These are phyloP conservation scores for Elsinoe perseae DNA, from an alignment of 2,329 filamentous ascomycete genomes.

Conservation along the genomic window DNA sequence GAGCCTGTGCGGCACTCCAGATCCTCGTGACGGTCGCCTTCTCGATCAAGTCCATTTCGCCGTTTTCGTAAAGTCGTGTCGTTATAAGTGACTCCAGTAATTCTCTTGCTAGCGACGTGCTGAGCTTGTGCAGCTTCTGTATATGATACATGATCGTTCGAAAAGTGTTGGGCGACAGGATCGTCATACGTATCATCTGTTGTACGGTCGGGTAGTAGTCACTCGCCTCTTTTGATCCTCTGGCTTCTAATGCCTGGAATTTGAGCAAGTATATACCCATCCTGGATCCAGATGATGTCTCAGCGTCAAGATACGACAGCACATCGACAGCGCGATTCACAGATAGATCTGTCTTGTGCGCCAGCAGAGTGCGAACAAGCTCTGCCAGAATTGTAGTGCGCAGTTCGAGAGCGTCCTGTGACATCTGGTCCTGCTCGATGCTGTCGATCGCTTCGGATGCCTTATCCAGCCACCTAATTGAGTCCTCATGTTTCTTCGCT, in stretches of 20 bases:
- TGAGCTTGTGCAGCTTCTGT: slow-evolving; percentile 50
- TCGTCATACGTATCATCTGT: slow-evolving; percentile 53
- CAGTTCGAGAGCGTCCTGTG: slow-evolving; percentile 55
- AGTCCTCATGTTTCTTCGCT: slow-evolving; percentile 47
- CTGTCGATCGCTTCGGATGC: slow-evolving; percentile 52
- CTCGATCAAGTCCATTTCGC: slow-evolving; percentile 56
- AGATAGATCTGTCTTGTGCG: slow-evolving; percentile 28
- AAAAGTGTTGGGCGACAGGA: slow-evolving; percentile 57
- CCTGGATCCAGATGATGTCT: slow-evolving; percentile 56
- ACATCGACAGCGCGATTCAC: slow-evolving; percentile 49
- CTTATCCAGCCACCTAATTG: slow-evolving; percentile 66
- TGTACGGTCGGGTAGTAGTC: slow-evolving; percentile 47
- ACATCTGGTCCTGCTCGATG: slow-evolving; percentile 50
- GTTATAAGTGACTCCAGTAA: slow-evolving; percentile 58
- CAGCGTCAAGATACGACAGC: slow-evolving; percentile 47
- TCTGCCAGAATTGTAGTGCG: slow-evolving; percentile 58
- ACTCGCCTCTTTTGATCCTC: slow-evolving; percentile 30
- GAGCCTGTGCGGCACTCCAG: slow-evolving; percentile 54
- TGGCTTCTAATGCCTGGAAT: slow-evolving; percentile 56
- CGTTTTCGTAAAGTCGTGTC: slow-evolving; percentile 46
- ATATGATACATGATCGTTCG: slow-evolving; percentile 60
- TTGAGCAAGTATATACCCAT: slow-evolving; percentile 59
- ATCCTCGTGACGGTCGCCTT: slow-evolving; percentile 60
- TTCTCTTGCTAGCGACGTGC: slow-evolving; percentile 33
- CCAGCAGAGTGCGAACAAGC: slow-evolving; percentile 24